phyloP scores from a whole-genome alignment of 2,329 filamentous ascomycete species.

The Alternaria solani region DNA sequence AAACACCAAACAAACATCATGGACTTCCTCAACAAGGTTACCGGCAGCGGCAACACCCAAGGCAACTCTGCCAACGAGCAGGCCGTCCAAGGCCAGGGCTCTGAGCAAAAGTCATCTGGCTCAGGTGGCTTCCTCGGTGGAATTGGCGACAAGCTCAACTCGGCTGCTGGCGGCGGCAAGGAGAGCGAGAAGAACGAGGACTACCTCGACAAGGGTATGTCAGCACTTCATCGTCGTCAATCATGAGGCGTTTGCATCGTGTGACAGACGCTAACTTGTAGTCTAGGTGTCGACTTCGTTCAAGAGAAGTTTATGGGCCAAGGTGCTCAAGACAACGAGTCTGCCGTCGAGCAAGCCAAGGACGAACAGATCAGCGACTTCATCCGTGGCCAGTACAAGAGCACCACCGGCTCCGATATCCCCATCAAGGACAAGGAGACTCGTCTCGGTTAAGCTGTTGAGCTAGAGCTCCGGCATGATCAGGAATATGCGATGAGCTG shows the following conservation, averaged over 20 bases:
- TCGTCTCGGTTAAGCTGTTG: constrained; percentile 25
- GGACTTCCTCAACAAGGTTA: constrained; percentile 59
- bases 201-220: constrained; percentile 77
- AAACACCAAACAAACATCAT: constrained; percentile 37
- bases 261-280: constrained; percentile 7
- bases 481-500: constrained; percentile 3
- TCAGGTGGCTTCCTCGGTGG: constrained; percentile 63
- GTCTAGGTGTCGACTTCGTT: constrained; percentile 74
- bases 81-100: constrained; percentile 33
- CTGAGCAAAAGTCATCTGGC: constrained; percentile 43
- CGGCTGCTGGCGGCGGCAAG: constrained; percentile 73
- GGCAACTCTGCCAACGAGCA: constrained; percentile 42
- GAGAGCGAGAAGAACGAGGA: constrained; percentile 85
- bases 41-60: constrained; percentile 49
- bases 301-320: constrained; percentile 77
- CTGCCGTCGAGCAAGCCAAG: constrained; percentile 80
- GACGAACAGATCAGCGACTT: constrained; percentile 80
- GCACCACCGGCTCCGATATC: constrained; percentile 71
- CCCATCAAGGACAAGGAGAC: constrained; percentile 73
- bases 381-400: constrained; percentile 76
- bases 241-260: constrained; percentile 3
- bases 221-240: background rate
- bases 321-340: constrained; percentile 66
- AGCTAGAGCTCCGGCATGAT: background rate
- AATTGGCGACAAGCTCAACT: constrained; percentile 75